Conservation (phyloP, 345 rosid genomes). For the Hevea brasiliensis region DNA sequence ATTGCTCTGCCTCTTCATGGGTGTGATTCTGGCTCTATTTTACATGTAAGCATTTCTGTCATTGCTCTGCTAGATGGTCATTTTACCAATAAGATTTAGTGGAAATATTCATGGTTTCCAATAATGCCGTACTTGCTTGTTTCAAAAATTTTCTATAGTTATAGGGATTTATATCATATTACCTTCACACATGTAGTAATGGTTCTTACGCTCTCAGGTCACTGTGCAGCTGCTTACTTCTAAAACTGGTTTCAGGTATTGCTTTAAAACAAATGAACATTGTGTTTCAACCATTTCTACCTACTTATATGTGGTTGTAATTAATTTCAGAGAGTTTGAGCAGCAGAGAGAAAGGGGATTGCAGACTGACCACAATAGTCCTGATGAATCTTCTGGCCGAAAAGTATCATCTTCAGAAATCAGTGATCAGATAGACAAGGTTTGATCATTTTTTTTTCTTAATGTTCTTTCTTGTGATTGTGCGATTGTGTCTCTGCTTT, state of each 20-base stretch:
- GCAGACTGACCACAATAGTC: slow-evolving; percentile 59
- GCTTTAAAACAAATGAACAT: slow-evolving; percentile 13
- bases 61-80: slow-evolving; percentile 1
- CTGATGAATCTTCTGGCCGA: slow-evolving; percentile 54
- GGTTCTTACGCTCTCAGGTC: slow-evolving; percentile 50
- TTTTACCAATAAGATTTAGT: slow-evolving; percentile 4
- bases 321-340: slow-evolving; percentile 80
- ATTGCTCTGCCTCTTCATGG: slow-evolving; percentile 72
- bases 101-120: slow-evolving; percentile 1
- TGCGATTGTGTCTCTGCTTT: no score
- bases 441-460: slow-evolving; percentile 29
- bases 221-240: slow-evolving; percentile 92
- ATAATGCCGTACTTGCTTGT: slow-evolving; percentile 3
- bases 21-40: slow-evolving; percentile 77
- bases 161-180: background rate
- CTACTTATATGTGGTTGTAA: slow-evolving; percentile 13
- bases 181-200: background rate
- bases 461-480: background rate
- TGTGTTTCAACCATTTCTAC: slow-evolving; percentile 14
- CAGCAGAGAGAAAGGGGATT: slow-evolving; percentile 93
- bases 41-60: slow-evolving; percentile 71
- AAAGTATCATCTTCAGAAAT: slow-evolving; percentile 57
- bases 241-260: slow-evolving; percentile 93
- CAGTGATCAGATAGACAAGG: slow-evolving; percentile 60
- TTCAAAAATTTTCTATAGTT: slow-evolving; percentile 4